Evolutionary conservation across 768 basidiomycete genomes (phyloP).

Genomic region (Thelephora aurantiotincta): DNA sequence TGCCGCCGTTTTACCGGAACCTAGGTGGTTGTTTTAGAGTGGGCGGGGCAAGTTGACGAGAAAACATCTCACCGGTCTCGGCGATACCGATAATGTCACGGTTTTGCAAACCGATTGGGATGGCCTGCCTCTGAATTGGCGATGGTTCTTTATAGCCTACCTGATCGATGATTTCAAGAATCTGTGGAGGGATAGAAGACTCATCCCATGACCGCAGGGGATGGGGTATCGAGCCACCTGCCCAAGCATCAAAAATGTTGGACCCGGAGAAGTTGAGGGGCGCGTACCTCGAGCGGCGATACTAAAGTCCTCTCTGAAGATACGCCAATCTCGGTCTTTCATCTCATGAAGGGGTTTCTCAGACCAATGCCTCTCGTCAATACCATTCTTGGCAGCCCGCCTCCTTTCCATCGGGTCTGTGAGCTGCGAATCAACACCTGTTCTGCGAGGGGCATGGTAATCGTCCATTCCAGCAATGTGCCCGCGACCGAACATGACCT

Average conservation of each 20-base stretch:
- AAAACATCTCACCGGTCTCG: conserved; percentile 64
- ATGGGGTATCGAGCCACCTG: conserved; percentile 87
- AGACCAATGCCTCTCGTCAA: conserved; percentile 96
- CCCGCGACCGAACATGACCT: conserved; percentile 81
- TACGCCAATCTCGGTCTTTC: conserved; percentile 97
- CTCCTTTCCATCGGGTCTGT: conserved; percentile 76
- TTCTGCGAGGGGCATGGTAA: conserved; percentile 17
- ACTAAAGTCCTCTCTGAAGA: conserved; percentile 97
- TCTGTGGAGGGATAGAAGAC: conserved; percentile 62
- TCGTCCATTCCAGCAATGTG: conserved; percentile 82
- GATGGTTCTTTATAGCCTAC: conserved; percentile 97
- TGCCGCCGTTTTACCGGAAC: conserved; percentile 97
- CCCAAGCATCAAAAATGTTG: background rate
- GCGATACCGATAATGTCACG: conserved; percentile 97
- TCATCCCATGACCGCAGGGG: conserved; percentile 90
- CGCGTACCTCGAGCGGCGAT: conserved; percentile 80
- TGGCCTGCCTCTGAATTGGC: conserved; percentile 95
- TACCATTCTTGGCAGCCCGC: conserved; percentile 63
- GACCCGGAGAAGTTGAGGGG: background rate
- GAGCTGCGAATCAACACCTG: conserved; percentile 29
- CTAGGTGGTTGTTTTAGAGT: conserved; percentile 22
- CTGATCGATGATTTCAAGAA: conserved; percentile 74
- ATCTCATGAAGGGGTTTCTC: conserved; percentile 88
- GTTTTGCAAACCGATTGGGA: conserved; percentile 95
- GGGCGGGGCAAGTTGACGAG: conserved; percentile 1